Percentiles rank a stretch among this genome's conserved stretches.
These are phyloP conservation scores for Gremmenia infestans DNA, from an alignment of 2,329 filamentous ascomycete genomes.

Conservation along the genomic window DNA sequence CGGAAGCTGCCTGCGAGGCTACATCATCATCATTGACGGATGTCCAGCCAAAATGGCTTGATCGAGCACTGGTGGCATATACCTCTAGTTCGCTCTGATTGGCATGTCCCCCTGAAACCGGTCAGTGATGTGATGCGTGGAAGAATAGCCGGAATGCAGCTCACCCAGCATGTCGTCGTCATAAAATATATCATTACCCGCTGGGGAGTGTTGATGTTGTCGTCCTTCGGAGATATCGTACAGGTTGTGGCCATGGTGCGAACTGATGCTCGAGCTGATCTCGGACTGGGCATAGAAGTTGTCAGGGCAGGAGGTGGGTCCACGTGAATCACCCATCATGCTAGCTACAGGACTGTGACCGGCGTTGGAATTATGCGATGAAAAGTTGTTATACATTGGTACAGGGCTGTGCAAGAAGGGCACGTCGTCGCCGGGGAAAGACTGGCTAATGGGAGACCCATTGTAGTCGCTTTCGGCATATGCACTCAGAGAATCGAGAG, in stretches of 20 bases:
- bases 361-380: slow-evolving; percentile 43
- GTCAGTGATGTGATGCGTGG: slow-evolving; percentile 13
- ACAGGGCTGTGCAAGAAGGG: slow-evolving; percentile 51
- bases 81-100: slow-evolving; percentile 24
- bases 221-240: slow-evolving; percentile 41
- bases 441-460: slow-evolving; percentile 47
- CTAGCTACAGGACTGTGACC: slow-evolving; percentile 48
- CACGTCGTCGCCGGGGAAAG: slow-evolving; percentile 50
- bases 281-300: slow-evolving; percentile 58
- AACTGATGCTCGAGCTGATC: slow-evolving; percentile 54
- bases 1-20: slow-evolving; percentile 26
- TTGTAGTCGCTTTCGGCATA: slow-evolving; percentile 51
- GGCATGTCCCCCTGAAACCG: slow-evolving; percentile 12
- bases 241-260: slow-evolving; percentile 46
- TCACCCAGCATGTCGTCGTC: slow-evolving; percentile 36
- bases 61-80: slow-evolving; percentile 29
- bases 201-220: slow-evolving; percentile 27
- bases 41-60: slow-evolving; percentile 30
- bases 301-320: slow-evolving; percentile 56
- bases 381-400: slow-evolving; percentile 53
- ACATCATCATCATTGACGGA: slow-evolving; percentile 31
- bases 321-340: slow-evolving; percentile 50
- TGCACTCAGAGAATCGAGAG: slow-evolving; percentile 48
- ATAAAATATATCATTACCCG: slow-evolving; percentile 29
- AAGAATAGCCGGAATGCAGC: slow-evolving; percentile 20